Conservation (phyloP, 1,139 yeast genomes). For the Nadsonia commutata region DNA sequence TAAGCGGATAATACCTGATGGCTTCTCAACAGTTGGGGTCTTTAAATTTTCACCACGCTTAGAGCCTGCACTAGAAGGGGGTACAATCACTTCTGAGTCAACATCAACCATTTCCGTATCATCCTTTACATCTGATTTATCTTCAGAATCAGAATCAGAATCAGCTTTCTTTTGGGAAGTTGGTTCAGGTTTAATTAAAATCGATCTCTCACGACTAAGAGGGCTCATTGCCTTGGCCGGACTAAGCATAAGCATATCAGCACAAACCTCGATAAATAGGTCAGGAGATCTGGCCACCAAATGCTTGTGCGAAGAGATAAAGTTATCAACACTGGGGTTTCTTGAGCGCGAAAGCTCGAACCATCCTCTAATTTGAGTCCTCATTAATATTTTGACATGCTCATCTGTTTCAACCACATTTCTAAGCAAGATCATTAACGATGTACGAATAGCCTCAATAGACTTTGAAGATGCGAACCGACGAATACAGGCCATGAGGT, state of each 20-base stretch:
- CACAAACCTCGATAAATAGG: constrained; percentile 33
- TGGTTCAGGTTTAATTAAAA: constrained; percentile 1
- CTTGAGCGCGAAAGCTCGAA: constrained; percentile 17
- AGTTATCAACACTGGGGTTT: constrained; percentile 34
- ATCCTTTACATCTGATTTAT: constrained; percentile 14
- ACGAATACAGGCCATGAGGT: constrained; percentile 20
- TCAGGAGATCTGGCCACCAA: constrained; percentile 47
- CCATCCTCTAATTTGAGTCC: constrained; percentile 23
- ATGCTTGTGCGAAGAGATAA: constrained; percentile 42
- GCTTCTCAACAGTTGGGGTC: constrained; percentile 16
- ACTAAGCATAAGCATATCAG: constrained; percentile 29
- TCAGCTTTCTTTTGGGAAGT: not conserved
- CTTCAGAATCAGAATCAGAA: no score
- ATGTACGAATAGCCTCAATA: constrained; percentile 20
- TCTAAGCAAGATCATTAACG: constrained; percentile 35
- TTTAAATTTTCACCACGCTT: constrained; percentile 6
- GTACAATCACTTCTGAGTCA: constrained; percentile 3
- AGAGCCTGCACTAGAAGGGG: constrained; percentile 2
- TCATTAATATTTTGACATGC: constrained; percentile 35
- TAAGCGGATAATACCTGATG: constrained; percentile 48
- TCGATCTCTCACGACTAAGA: not conserved
- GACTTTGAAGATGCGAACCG: constrained; percentile 15
- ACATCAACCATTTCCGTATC: constrained; percentile 14
- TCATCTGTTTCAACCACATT: constrained; percentile 53
- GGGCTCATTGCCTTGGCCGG: constrained; percentile 9